phyloP scores from a whole-genome alignment of 352 stramenopile genomes.

The Phytopythium helicoides region DNA sequence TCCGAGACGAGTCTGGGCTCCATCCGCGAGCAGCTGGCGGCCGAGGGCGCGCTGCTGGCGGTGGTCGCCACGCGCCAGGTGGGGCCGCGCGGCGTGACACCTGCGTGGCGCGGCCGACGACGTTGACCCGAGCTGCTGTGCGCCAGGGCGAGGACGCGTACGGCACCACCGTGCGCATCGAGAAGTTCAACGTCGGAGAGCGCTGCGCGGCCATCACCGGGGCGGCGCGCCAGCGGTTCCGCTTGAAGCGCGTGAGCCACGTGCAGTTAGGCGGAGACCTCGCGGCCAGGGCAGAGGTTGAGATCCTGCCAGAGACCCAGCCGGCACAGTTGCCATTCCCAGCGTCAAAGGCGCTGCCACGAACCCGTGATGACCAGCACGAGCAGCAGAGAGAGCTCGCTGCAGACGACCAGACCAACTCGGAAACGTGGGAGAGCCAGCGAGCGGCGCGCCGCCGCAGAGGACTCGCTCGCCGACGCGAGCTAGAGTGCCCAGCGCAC shows the following conservation, averaged over 20 bases:
- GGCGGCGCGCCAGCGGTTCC: conserved; percentile 65
- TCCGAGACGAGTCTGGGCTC: conserved; percentile 47
- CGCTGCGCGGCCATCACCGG: conserved; percentile 50
- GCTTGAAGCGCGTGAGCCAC: conserved; percentile 27
- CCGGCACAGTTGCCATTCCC: conserved; percentile 41
- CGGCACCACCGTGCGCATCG: conserved; percentile 68
- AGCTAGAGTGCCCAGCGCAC: conserved; percentile 42
- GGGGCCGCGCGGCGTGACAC: neutral
- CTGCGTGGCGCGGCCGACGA: neutral
- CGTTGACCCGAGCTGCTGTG: neutral
- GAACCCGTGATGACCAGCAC: neutral
- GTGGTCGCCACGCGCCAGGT: conserved; percentile 58
- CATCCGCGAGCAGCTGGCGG: conserved; percentile 43
- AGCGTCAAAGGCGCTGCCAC: neutral
- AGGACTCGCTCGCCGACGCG: conserved; percentile 13
- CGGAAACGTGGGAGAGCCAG: conserved; percentile 3
- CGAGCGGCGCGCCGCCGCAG: neutral
- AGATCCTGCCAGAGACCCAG: conserved; percentile 58
- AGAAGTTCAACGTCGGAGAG: conserved; percentile 51
- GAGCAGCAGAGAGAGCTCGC: neutral
- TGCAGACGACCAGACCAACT: neutral
- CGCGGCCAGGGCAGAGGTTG: conserved; percentile 34
- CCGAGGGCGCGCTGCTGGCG: conserved; percentile 49
- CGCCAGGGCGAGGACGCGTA: conserved; percentile 35
- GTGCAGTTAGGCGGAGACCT: conserved; percentile 9